Evolutionary conservation across 1,284 basidiomycete species (phyloP).

Genomic region (Marasmius tenuissimus): DNA sequence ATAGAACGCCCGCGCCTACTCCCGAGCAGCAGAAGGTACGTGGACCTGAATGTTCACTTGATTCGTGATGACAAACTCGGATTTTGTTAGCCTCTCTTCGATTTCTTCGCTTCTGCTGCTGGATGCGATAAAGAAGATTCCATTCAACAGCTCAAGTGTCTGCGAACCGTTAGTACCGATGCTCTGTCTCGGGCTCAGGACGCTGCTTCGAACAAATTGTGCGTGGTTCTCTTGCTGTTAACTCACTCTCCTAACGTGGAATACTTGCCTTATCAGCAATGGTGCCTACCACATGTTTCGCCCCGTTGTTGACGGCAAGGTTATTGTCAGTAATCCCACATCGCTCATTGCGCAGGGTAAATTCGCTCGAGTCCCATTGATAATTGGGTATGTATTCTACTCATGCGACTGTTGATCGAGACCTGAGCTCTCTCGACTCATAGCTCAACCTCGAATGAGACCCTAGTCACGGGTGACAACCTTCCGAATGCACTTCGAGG

Average conservation of each 20-base stretch:
- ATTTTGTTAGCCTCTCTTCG: slow-evolving; percentile 44
- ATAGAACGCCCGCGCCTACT: slow-evolving; percentile 44
- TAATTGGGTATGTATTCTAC: slow-evolving; percentile 50
- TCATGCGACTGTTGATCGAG: neutral
- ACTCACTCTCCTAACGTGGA: neutral
- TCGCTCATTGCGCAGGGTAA: slow-evolving; percentile 39
- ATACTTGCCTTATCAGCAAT: slow-evolving; percentile 17
- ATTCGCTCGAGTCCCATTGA: slow-evolving; percentile 48
- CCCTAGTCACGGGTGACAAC: slow-evolving; percentile 33
- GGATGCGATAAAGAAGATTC: slow-evolving; percentile 43
- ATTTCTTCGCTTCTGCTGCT: slow-evolving; percentile 44
- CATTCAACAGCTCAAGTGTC: slow-evolving; percentile 38
- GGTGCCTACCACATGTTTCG: slow-evolving; percentile 38
- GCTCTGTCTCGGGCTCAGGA: slow-evolving; percentile 55
- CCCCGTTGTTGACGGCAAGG: slow-evolving; percentile 47
- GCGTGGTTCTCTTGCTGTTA: neutral
- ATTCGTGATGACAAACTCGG: neutral
- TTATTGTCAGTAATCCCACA: slow-evolving; percentile 49
- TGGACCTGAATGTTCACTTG: neutral
- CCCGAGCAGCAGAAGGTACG: slow-evolving; percentile 49
- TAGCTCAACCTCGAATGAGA: slow-evolving; percentile 59
- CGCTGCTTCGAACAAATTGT: slow-evolving; percentile 25
- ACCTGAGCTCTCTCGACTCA: neutral
- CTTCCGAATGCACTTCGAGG: slow-evolving; percentile 34
- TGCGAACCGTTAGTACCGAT: slow-evolving; percentile 47